These are phyloP conservation scores for Cubamyces lactineus DNA, from an alignment of 768 basidiomycete genomes.

Conservation along the genomic window DNA sequence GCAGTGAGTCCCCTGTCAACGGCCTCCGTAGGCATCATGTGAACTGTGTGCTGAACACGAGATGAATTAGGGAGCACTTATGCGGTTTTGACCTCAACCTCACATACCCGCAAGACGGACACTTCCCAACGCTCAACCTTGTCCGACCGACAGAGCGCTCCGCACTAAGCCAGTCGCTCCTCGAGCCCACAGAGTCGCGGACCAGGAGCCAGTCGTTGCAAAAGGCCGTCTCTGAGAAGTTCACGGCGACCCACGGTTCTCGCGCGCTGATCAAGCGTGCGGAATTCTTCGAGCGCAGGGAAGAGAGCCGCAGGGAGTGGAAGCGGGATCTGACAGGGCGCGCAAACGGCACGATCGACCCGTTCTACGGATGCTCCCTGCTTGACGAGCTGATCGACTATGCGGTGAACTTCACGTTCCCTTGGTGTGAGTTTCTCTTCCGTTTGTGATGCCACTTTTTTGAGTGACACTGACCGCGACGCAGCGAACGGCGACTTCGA, in stretches of 20 bases:
- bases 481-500: constrained; percentile 26
- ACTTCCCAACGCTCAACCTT: constrained; percentile 45
- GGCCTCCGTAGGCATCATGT: not conserved
- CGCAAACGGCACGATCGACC: constrained; percentile 52
- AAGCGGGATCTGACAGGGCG: constrained; percentile 55
- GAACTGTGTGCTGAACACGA: not conserved
- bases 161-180: constrained; percentile 4
- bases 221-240: constrained; percentile 15
- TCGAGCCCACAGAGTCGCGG: constrained; percentile 13
- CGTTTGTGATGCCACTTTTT: not conserved
- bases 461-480: not conserved
- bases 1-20: constrained; percentile 50
- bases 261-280: not conserved
- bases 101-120: constrained; percentile 64
- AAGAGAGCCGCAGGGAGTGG: constrained; percentile 36
- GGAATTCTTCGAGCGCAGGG: constrained; percentile 25
- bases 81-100: constrained; percentile 69
- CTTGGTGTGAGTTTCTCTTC: constrained; percentile 41
- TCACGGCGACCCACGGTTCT: not conserved
- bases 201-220: constrained; percentile 16
- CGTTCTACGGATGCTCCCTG: constrained; percentile 51
- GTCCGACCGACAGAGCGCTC: constrained; percentile 11
- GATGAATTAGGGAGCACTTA: constrained; percentile 55
- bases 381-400: constrained; percentile 70
- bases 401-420: constrained; percentile 70